Base-by-base conservation (phyloP, 495 filamentous ascomycete species). In the Aspergillus coremiiformis region DNA sequence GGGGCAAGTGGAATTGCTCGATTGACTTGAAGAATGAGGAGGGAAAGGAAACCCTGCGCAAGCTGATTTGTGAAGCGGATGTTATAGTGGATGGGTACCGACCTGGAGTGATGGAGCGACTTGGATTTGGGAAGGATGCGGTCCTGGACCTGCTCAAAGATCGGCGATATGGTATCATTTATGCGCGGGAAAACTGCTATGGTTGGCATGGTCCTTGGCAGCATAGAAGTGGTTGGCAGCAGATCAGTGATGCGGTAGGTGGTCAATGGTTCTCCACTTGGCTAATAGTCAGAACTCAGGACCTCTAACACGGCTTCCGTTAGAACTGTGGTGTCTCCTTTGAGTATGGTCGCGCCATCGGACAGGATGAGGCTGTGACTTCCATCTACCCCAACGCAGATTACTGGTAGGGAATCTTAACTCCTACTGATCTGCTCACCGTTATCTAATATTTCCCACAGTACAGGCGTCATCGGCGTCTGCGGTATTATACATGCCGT, bases 1-100 rank as follows among this genome's bases (percentile, higher is more conserved):
- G 35, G 35, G 35, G 35, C 24, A 82, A 82, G 54, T 75, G 78
- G 68, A 77, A 79, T 49, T 60, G 68, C 9, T 59, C 65, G 27
- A 59, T 82, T 1, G 67, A 82, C 48, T 58, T 82, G n/a, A 71
- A 71, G 43, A 65, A 65, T 5, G 67, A 72, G 23, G 67, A 65
- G 22, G 76, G 71, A 20, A 60, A 68, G 11, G 56, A 65, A 32
- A 65, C 59, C 20, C 56, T 83, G 22, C 59, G 66, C 2, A 46
- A 49, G 9, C 56, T 82, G 19, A 73, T 83, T 44, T 54, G 57
- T 8, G 73, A 74, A 0, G 79, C 79, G 2, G 80, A 83, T 63
- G 74, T 83, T n/a, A 71, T 83, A 5, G 52, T 83, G 15, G 69
- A 80, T 49, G 79, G 78, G 1, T 83, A 81, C 51, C 70, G 79